Evolutionary conservation across 1,284 basidiomycete genomes (phyloP), one percentile per base, ranked within the genome.

Genomic region (Cutaneotrichosporon dermatis): DNA sequence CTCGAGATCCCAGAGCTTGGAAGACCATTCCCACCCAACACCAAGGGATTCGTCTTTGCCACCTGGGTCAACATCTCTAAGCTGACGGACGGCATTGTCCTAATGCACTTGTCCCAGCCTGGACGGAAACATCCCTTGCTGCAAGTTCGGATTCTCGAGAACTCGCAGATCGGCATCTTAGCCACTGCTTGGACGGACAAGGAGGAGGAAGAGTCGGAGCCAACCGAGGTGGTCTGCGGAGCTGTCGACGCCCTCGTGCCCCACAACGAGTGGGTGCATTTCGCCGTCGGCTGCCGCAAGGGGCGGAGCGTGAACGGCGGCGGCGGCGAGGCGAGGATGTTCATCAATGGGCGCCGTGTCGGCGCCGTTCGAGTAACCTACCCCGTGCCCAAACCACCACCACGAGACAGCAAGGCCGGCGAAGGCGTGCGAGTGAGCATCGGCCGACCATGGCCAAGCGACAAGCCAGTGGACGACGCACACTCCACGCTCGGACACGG

Each of bases 261-360:
- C 1, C 77, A 79, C 59, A 63, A 68, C 55, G 66, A 73, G 58
- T 79, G 76, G 76, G 70, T 76, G 2, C 75, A 77, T 56, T 70
- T 79, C 55, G 67, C 69, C 0, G 48, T 77, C n/a, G 71, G 69
- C 0, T 66, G 68, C 49, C 68, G 75, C 7, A 74, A 71, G 54
- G 65, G 66, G 0, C 59, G 65, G 4, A 51, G 53, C 12, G 16
- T 58, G 6, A 36, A 37, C 1, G 49, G 57, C n/a, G 50, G 57
- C n/a, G 50, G 57, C 6, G 72, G 68, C 33, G 75, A 76, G 48
- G 64, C 69, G 12, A 60, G 74, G 3, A 63, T 76, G 16, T 75
- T 72, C 55, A 64, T 76, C 56, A 72, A 76, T 57, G 75, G 75
- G 34, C 48, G 61, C 2, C 57, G 75, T 42, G 75, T 75, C 3